Base-by-base conservation (phyloP, 2,329 filamentous ascomycete species). In the Fusarium sp. region DNA sequence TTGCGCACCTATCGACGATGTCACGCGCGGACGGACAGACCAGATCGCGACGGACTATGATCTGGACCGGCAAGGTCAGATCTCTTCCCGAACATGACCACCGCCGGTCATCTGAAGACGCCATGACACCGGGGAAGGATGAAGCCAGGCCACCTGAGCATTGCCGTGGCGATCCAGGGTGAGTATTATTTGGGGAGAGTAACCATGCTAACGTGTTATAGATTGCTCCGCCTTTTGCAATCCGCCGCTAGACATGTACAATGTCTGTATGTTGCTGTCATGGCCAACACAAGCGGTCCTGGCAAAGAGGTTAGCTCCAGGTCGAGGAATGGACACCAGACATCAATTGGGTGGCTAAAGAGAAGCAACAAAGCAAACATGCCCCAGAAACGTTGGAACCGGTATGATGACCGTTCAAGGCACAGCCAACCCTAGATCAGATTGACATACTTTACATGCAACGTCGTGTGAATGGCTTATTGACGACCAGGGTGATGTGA, bases 1-100 rank as follows among this genome's bases (percentile, higher is more conserved):
- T 76, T 74, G 71, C 76, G 64, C 72, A 73, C 71, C 66, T 75
- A 56, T 64, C 47, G 52, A 65, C 56, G 63, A 70, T 75, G 76
- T 77, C 73, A 76, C 71, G 64, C 73, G 70, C 68, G 60, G 64
- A 54, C 62, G 57, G 68, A 62, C 64, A 66, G 58, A 66, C 68
- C 64, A 69, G 66, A 78, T 76, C 71, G 66, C 59, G 54, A 64
- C 59, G 65, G 59, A 63, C 66, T 63, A 69, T 71, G 62, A 70
- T 72, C 59, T 74, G 37, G 61, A 42, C 56, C 42, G 57, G 56
- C 38, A 61, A 31, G 38, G 57, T 61, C 45, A 64, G 63, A 69
- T 69, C 70, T 68, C 42, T 40, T 56, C 47, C 61, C 52, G 59
- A 24, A 22, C 34, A 35, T 57, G 42, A 56, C 40, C 45, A 54